Percentiles rank a stretch among this genome's conserved stretches.
phyloP scores from a whole-genome alignment of 2,329 filamentous ascomycete genomes.

The Exophiala mesophila region DNA sequence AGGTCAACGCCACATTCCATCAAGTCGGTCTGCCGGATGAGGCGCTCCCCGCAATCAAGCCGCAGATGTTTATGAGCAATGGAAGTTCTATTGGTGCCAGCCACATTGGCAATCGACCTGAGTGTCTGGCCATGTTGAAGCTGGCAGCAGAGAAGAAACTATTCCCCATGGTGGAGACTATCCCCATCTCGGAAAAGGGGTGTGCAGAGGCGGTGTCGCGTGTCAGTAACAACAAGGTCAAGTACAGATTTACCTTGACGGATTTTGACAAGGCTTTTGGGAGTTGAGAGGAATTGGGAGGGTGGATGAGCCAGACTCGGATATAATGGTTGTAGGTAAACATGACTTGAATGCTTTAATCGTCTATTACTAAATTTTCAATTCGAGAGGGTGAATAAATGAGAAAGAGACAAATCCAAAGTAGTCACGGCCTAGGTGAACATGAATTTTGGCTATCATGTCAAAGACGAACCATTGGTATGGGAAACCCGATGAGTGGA shows the following conservation, averaged over 20 bases:
- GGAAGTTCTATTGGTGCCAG: constrained; percentile 66
- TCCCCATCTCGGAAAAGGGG: constrained; percentile 66
- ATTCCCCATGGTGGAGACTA: constrained; percentile 63
- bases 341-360: too few relatives aligned
- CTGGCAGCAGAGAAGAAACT: constrained; percentile 65
- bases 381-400: too few relatives aligned
- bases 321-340: too few relatives aligned
- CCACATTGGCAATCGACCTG: constrained; percentile 64
- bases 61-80: constrained; percentile 70
- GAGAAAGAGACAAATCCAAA: too few relatives aligned
- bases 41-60: constrained; percentile 64
- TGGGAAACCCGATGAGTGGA: too few relatives aligned
- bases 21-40: constrained; percentile 59
- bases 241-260: constrained; percentile 60
- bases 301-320: too few relatives aligned
- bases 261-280: constrained; percentile 65
- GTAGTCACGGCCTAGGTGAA: too few relatives aligned
- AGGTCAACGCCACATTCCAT: constrained; percentile 53
- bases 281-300: constrained; percentile 7
- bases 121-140: constrained; percentile 68
- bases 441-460: too few relatives aligned
- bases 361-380: too few relatives aligned
- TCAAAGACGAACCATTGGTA: too few relatives aligned
- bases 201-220: constrained; percentile 66
- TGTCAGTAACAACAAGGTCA: constrained; percentile 66